phyloP scores from a whole-genome alignment of 2,329 filamentous ascomycete species.

The Epicoccum nigrum region DNA sequence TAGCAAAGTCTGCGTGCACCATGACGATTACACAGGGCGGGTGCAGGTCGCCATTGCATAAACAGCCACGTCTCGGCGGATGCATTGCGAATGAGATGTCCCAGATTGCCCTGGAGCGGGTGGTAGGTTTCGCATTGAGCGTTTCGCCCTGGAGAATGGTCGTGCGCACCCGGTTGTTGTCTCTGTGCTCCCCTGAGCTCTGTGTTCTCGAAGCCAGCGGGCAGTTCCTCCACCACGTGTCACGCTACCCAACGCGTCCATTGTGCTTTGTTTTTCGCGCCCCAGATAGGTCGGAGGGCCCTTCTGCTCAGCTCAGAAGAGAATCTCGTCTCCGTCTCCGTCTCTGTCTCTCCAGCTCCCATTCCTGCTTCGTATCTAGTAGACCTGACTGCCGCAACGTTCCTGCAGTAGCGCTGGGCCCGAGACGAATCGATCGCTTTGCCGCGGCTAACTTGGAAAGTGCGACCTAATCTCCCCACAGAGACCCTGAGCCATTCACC shows the following conservation, averaged over 20 bases:
- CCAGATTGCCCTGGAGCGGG: slow-evolving; percentile 12
- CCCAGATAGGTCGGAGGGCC: neutral
- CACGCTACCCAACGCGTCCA: slow-evolving; percentile 5
- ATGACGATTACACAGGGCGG: slow-evolving; percentile 11
- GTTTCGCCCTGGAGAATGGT: slow-evolving; percentile 14
- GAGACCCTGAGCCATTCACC: slow-evolving; percentile 28
- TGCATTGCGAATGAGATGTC: slow-evolving; percentile 12
- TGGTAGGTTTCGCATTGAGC: slow-evolving; percentile 18
- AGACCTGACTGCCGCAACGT: slow-evolving; percentile 12
- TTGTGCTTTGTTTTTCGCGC: neutral
- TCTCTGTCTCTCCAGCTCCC: too few relatives aligned
- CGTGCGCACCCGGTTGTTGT: slow-evolving; percentile 16
- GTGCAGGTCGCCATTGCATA: slow-evolving; percentile 3
- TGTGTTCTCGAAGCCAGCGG: slow-evolving; percentile 13
- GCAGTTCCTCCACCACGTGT: slow-evolving; percentile 11
- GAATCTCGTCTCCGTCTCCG: neutral
- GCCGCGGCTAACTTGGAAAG: slow-evolving; percentile 11
- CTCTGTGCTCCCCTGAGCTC: slow-evolving; percentile 16
- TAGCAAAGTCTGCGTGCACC: slow-evolving; percentile 14
- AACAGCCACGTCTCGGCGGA: slow-evolving; percentile 5
- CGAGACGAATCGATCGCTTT: slow-evolving; percentile 4
- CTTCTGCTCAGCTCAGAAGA: neutral
- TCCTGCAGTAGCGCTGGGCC: slow-evolving; percentile 27
- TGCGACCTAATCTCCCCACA: slow-evolving; percentile 19
- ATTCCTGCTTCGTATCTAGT: slow-evolving; percentile 1